A percentile compares a stretch with the other conserved stretches of the same genome.
phyloP scores from a whole-genome alignment of 495 filamentous ascomycete species.

The Penicillium turbatum region DNA sequence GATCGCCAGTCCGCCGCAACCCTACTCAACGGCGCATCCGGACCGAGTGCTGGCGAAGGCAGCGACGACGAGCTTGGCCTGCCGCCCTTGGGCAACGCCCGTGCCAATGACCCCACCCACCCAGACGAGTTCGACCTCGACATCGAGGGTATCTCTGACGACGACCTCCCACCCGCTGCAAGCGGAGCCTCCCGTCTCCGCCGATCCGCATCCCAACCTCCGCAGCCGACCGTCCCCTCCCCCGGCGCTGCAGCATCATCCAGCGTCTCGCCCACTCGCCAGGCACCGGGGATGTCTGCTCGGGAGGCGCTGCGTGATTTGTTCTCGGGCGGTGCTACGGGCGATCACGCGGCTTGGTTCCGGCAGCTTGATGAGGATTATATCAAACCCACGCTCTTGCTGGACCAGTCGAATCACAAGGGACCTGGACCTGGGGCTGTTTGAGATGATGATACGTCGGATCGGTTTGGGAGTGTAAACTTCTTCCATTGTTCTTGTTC shows the following conservation, averaged over 20 bases:
- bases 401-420: slow-evolving; percentile 64
- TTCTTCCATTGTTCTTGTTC: slow-evolving; percentile 11
- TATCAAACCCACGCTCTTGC: slow-evolving; percentile 87
- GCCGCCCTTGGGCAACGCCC: slow-evolving; percentile 47
- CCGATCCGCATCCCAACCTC: slow-evolving; percentile 52
- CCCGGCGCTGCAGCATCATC: slow-evolving; percentile 15
- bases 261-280: slow-evolving; percentile 30
- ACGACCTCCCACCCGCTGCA: slow-evolving; percentile 49
- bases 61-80: slow-evolving; percentile 53
- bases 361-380: slow-evolving; percentile 92
- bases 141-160: slow-evolving; percentile 41
- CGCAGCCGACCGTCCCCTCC: slow-evolving; percentile 18
- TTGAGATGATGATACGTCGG: slow-evolving; percentile 26
- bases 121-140: slow-evolving; percentile 48
- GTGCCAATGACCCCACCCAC: slow-evolving; percentile 56
- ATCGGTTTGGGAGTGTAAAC: neutral
- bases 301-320: slow-evolving; percentile 68
- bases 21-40: slow-evolving; percentile 29
- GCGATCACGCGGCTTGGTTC: slow-evolving; percentile 90
- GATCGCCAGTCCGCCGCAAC: slow-evolving; percentile 41
- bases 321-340: slow-evolving; percentile 64
- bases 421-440: slow-evolving; percentile 41
- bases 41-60: slow-evolving; percentile 40
- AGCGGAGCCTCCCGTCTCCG: slow-evolving; percentile 42
- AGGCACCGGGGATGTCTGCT: slow-evolving; percentile 40